Percentiles rank a stretch among this genome's conserved stretches.
These are phyloP conservation scores for Withania somnifera DNA, from an alignment of 305 asterid species.

Conservation along the genomic window DNA sequence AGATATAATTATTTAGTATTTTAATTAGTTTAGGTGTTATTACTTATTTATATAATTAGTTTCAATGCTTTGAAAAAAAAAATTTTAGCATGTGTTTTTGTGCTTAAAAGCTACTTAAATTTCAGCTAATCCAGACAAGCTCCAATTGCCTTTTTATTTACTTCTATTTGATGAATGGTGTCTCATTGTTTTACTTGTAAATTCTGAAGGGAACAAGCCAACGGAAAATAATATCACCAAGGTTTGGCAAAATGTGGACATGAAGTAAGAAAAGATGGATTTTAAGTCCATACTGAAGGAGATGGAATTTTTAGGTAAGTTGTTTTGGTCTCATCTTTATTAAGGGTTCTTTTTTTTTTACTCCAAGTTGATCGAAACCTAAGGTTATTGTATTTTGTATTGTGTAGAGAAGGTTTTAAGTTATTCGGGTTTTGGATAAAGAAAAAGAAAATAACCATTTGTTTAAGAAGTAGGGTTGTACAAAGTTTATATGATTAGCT, in stretches of 20 bases:
- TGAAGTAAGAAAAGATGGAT: constrained; percentile 23
- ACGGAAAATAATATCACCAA: constrained; percentile 1
- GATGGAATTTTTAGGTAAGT: constrained; percentile 41
- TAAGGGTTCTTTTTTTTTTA: not conserved
- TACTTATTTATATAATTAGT: not conserved
- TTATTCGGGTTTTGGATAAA: not conserved
- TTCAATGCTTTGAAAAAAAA: not conserved
- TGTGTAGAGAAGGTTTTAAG: not conserved
- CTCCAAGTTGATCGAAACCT: not conserved
- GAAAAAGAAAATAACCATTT: not conserved
- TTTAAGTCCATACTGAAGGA: constrained; percentile 51
- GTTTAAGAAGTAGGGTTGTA: not conserved
- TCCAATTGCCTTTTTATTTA: not conserved
- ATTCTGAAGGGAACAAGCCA: not conserved
- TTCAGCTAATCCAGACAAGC: not conserved
- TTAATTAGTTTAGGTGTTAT: no score
- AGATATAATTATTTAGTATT: not conserved
- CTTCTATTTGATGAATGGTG: not conserved
- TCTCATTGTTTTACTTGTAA: not conserved
- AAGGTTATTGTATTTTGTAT: not conserved
- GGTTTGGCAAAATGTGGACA: constrained; percentile 11
- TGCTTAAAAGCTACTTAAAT: not conserved
- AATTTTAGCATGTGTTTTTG: no score
- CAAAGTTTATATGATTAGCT: not conserved
- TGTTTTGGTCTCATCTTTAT: not conserved